Conservation (phyloP, 2,329 filamentous ascomycete species). For the Ascocoryne sarcoides region DNA sequence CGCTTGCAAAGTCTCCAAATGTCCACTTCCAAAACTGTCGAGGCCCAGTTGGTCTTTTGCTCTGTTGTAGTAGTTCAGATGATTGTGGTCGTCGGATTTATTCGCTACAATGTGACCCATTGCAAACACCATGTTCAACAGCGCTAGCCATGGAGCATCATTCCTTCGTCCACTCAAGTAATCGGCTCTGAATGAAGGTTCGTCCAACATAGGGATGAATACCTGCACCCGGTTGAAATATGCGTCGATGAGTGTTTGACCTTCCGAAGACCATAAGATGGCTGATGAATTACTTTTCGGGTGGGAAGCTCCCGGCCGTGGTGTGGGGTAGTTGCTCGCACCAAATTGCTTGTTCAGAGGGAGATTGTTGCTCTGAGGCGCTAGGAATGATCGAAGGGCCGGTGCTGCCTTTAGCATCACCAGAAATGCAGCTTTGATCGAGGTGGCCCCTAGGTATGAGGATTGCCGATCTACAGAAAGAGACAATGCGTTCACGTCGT, state of each 20-base stretch:
- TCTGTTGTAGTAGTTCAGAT: conserved; percentile 61
- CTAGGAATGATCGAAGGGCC: conserved; percentile 38
- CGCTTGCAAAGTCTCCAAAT: conserved; percentile 66
- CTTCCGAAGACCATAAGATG: conserved; percentile 53
- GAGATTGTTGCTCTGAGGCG: conserved; percentile 20
- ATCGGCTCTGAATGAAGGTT: conserved; percentile 58
- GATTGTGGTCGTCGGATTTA: conserved; percentile 51
- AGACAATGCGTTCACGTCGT: conserved; percentile 64
- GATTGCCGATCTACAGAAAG: conserved; percentile 46
- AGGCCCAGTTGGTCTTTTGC: conserved; percentile 59
- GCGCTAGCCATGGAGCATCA: conserved; percentile 61
- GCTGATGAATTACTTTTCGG: conserved; percentile 28
- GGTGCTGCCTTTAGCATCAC: conserved; percentile 52
- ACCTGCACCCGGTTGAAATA: conserved; percentile 68
- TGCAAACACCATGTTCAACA: conserved; percentile 69
- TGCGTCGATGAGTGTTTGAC: conserved; percentile 61
- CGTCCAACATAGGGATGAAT: conserved; percentile 66
- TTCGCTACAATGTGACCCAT: conserved; percentile 64
- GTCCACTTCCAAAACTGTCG: conserved; percentile 59
- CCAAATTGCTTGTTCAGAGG: conserved; percentile 16
- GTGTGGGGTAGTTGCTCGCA: conserved; percentile 22
- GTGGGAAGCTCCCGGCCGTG: conserved; percentile 28
- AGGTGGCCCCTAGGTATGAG: conserved; percentile 65
- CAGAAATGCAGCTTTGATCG: conserved; percentile 64
- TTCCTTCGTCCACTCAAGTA: conserved; percentile 53